Conservation (phyloP, 768 basidiomycete genomes). For the Coprinellus micaceus region DNA sequence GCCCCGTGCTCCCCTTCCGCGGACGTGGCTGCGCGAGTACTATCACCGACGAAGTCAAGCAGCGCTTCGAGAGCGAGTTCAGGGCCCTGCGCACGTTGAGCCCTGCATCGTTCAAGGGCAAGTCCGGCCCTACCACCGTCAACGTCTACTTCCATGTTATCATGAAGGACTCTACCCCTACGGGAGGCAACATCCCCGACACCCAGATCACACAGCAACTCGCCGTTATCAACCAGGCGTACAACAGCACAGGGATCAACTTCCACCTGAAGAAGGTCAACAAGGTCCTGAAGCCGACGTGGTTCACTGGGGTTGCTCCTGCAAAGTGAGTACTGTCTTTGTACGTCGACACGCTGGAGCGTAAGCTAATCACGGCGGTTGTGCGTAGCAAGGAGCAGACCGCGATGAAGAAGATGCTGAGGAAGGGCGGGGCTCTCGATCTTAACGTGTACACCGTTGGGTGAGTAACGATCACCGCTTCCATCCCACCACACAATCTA, state of each 20-base stretch:
- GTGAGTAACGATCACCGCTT: conserved; percentile 14
- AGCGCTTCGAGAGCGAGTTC: background rate
- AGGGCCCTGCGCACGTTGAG: background rate
- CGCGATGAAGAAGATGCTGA: conserved; percentile 34
- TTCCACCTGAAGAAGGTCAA: conserved; percentile 12
- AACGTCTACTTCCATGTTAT: conserved; percentile 33
- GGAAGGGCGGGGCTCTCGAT: conserved; percentile 30
- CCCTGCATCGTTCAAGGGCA: background rate
- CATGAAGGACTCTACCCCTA: conserved; percentile 23
- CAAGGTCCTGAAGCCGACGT: conserved; percentile 9
- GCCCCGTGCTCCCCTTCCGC: background rate
- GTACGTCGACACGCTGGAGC: too few species aligned
- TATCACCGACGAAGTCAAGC: background rate
- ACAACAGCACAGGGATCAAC: conserved; percentile 9
- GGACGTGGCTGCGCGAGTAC: background rate
- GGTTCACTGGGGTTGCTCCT: conserved; percentile 15
- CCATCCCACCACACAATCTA: background rate
- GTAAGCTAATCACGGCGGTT: background rate
- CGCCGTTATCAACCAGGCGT: conserved; percentile 12
- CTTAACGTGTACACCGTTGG: conserved; percentile 43
- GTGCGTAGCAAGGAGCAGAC: conserved; percentile 23
- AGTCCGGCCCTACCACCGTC: background rate
- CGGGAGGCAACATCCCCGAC: conserved; percentile 36
- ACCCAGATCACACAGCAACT: conserved; percentile 12
- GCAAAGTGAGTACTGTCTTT: conserved; percentile 3